These are phyloP conservation scores for Scleroderma citrinum DNA, from an alignment of 768 basidiomycete species.

Conservation along the genomic window DNA sequence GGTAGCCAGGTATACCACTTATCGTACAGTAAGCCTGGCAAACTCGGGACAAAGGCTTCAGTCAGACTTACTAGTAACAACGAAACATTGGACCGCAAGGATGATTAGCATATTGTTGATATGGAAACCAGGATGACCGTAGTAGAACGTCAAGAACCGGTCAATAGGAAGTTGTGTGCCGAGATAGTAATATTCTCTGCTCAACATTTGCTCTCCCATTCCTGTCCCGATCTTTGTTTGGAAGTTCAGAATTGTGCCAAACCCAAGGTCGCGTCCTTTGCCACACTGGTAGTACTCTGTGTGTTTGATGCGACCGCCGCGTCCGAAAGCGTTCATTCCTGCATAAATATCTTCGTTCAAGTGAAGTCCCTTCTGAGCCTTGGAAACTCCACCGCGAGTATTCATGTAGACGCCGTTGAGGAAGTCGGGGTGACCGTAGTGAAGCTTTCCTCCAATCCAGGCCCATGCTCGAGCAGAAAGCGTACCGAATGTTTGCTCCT, in stretches of 20 bases:
- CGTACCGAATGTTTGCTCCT: slow-evolving; percentile 99
- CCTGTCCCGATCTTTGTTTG: slow-evolving; percentile 99
- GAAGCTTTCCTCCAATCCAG: slow-evolving; percentile 97
- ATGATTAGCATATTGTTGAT: slow-evolving; percentile 99
- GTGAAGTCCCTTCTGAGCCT: slow-evolving; percentile 99
- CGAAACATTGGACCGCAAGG: slow-evolving; percentile 91
- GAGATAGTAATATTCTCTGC: slow-evolving; percentile 97
- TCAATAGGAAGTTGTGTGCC: slow-evolving; percentile 98
- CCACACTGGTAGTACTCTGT: slow-evolving; percentile 99
- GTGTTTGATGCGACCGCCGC: slow-evolving; percentile 97
- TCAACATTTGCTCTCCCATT: slow-evolving; percentile 99
- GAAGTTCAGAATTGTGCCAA: slow-evolving; percentile 99
- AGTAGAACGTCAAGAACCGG: slow-evolving; percentile 99
- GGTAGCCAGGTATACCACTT: slow-evolving; percentile 94
- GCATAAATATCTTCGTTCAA: slow-evolving; percentile 99
- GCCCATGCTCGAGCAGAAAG: slow-evolving; percentile 93
- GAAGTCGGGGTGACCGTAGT: slow-evolving; percentile 99
- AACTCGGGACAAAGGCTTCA: neutral
- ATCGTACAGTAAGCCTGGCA: slow-evolving; percentile 12
- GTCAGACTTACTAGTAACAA: slow-evolving; percentile 70
- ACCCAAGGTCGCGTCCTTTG: slow-evolving; percentile 97
- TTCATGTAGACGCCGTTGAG: slow-evolving; percentile 96
- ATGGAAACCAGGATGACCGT: slow-evolving; percentile 98
- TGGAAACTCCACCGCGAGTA: slow-evolving; percentile 96
- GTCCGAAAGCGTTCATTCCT: slow-evolving; percentile 96